Base-by-base conservation (phyloP, 176 grass and related monocot species). In the Tillandsia leiboldiana region DNA sequence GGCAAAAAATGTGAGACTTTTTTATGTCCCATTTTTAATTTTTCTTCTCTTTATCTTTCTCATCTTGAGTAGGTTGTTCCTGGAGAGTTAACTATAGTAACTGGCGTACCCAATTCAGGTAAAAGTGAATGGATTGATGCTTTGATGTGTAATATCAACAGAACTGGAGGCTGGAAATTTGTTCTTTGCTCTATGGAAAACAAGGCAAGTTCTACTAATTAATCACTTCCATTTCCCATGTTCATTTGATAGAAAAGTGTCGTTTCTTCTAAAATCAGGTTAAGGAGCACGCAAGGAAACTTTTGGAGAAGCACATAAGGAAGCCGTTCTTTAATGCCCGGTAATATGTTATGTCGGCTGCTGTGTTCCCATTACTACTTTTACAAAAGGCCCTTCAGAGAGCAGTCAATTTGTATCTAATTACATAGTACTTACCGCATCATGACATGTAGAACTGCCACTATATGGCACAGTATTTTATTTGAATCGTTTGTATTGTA, bases 51-150 rank as follows among this genome's bases (percentile, higher is more conserved):
- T 73, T 79, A 18, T 26, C 42, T 67, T 83, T 20, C 10, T 15
- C 12, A 15, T 48, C 26, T 63, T 71, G 67, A 72, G 69, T 74
- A 99, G 95, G 87, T 99, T 64, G 73, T 84, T 63, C 90, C 95
- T 70, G 87, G 90, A 65, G 95, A 99, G 69, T 79, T 99, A 54
- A 94, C 90, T 71, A 53, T 99, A 74, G 82, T 99, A 84, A 90
- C 90, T 53, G 95, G 95, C 72, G 87, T 99, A 17, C 95, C 95
- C 5, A 99, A 94, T 88, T 94, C 90, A 68, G 95, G 95, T 50
- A 99, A 99, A 81, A 99, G 90, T 68, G 95, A 99, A 77, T 99
- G 95, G 90, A 99, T 99, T 64, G 95, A 99, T 84, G 87, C 95
- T 49, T 70, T 99, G 66, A 33, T 99, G 70, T 91, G 90, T 66